These are phyloP conservation scores for Haplographium delicatum DNA, from an alignment of 495 filamentous ascomycete genomes.

Conservation along the genomic window DNA sequence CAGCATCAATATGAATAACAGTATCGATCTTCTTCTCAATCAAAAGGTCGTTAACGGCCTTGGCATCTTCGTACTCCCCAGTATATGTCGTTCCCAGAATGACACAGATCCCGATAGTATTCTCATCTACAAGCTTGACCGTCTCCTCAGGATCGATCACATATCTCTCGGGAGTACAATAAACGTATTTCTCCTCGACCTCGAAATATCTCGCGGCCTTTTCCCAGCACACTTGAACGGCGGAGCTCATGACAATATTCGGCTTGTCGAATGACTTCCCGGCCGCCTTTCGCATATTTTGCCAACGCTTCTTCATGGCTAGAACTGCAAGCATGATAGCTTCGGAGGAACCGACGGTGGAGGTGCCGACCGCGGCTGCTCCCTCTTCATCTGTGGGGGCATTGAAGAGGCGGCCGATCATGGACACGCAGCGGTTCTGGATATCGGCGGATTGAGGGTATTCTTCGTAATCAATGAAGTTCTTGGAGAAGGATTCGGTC, in stretches of 20 bases:
- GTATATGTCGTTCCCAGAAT: constrained; percentile 92
- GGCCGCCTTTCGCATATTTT: constrained; percentile 71
- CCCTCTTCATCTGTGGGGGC: constrained; percentile 48
- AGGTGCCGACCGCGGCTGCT: constrained; percentile 70
- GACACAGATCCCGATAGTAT: constrained; percentile 89
- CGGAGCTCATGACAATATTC: constrained; percentile 89
- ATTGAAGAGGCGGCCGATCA: constrained; percentile 88
- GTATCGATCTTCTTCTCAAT: constrained; percentile 64
- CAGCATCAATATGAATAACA: constrained; percentile 88
- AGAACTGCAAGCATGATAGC: constrained; percentile 87
- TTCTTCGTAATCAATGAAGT: constrained; percentile 93
- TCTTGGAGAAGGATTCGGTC: constrained; percentile 82
- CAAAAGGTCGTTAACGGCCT: constrained; percentile 81
- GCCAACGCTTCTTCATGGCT: constrained; percentile 95
- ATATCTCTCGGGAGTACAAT: constrained; percentile 73
- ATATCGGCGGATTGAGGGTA: constrained; percentile 86
- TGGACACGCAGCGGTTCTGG: constrained; percentile 86
- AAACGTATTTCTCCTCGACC: constrained; percentile 82
- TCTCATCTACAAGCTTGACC: constrained; percentile 83
- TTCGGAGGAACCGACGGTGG: constrained; percentile 79
- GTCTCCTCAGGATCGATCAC: constrained; percentile 84
- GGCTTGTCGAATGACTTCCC: constrained; percentile 71
- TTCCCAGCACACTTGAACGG: constrained; percentile 95
- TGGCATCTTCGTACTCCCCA: constrained; percentile 92
- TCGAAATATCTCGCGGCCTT: constrained; percentile 95